Base-by-base conservation (phyloP, 805 yeast species). In the Starmerella roubikii region DNA sequence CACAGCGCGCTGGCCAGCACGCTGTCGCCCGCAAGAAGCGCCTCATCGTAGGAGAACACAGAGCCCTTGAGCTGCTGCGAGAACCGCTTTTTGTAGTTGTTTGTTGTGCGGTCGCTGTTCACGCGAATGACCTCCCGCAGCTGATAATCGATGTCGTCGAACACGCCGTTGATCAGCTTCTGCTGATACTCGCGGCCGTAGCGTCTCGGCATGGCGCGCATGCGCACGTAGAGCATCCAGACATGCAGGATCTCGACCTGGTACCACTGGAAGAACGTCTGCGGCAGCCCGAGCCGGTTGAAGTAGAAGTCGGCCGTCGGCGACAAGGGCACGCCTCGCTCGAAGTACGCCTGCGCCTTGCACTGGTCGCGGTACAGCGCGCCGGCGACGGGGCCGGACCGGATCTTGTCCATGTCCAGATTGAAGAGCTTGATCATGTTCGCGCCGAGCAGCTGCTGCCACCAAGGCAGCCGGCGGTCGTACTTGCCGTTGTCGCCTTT, bases 381-480 rank as follows among this genome's bases (percentile, higher is more conserved):
- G 8, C 96, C 97, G 4, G 94, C 94, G 47, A 88, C 77, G 1
- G 96, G 85, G 21, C 96, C 97, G 0, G 96, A 80, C 54, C 97
- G 72, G 28, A 86, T 71, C 47, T 73, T 73, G 64, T 88, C 97
- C 93, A 88, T 84, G 59, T 88, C 95, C 41, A 88, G 64, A 46
- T 73, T 67, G 56, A 88, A 76, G 10, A 68, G 29, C 16, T 44
- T 39, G 41, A 61, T 57, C 24, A 59, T 46, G 32, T 47, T 47
- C 38, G 57, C 55, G 13, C 61, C 62, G 9, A 58, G 45, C 23
- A 45, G 12, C 32, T 45, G 46, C 46, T 57, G 54, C 62, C 62
- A 58, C 32, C 49, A 47, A 3, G 47, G 46, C 17, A 52, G 40
- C 26, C 33, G 39, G 16, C 50, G 49, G 33, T 42, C 37, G 38